Evolutionary conservation across 1,139 yeast genomes (phyloP).

Genomic region (Geotrichum klebahnii): DNA sequence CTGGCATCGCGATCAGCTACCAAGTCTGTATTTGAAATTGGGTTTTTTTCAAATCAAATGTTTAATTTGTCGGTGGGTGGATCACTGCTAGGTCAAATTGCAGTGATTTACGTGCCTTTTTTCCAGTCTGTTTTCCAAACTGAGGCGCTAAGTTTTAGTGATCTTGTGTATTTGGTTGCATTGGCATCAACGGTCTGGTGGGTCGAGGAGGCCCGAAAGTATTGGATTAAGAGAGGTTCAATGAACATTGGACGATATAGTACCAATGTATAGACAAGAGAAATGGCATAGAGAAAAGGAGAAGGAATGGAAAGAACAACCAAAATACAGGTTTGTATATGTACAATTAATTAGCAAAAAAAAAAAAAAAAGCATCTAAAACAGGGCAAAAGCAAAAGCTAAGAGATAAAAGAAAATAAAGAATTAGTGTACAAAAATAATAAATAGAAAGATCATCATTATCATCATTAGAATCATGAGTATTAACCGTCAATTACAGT

Average conservation of each 20-base stretch:
- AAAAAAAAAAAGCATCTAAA: background rate
- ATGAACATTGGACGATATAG: conserved; percentile 16
- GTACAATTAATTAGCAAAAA: background rate
- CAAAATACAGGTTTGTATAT: background rate
- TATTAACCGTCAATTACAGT: conserved; percentile 31
- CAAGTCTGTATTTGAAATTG: conserved; percentile 75
- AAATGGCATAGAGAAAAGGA: background rate
- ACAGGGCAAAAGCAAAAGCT: background rate
- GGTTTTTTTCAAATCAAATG: conserved; percentile 72
- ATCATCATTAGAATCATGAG: background rate
- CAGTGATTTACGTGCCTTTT: conserved; percentile 89
- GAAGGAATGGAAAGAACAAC: background rate
- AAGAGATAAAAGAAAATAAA: background rate
- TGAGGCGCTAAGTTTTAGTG: conserved; percentile 71
- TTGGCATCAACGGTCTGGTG: conserved; percentile 78
- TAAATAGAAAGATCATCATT: background rate
- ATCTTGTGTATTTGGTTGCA: conserved; percentile 56
- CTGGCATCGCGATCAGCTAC: conserved; percentile 83
- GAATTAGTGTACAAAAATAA: background rate
- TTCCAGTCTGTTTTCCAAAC: conserved; percentile 91
- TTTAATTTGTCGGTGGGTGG: conserved; percentile 91
- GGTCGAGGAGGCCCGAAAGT: conserved; percentile 79
- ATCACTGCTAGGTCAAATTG: conserved; percentile 82
- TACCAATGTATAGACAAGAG: conserved; percentile 13
- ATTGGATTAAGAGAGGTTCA: conserved; percentile 22